Evolutionary conservation across 2,329 filamentous ascomycete genomes (phyloP), one percentile per base, ranked within the genome.

Genomic region (Ampelomyces quisqualis): DNA sequence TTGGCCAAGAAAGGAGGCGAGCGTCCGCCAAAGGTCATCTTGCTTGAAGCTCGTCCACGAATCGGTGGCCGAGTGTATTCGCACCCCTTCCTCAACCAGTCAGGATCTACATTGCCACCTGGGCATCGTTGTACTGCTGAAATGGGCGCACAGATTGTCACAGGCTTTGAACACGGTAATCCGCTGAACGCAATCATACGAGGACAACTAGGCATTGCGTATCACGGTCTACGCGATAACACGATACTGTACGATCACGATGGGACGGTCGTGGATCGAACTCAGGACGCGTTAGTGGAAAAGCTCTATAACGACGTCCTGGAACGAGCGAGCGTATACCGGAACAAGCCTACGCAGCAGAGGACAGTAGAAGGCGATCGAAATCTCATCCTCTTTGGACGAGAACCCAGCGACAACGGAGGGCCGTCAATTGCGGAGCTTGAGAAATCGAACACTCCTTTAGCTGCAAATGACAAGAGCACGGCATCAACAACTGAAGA

Each of bases 61-160:
- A 82, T 98, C 37, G 93, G 93, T 27, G 93, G 93, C 27, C 82
- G 93, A 53, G 89, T 98, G 14, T 97, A 96, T 69, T 98, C 93
- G 38, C 89, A 85, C 62, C 80, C 79, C 32, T 67, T 84, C 45
- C 73, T 72, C 74, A 77, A 82, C 73, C 72, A 85, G 73, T 67
- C 79, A 65, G 68, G 74, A 40, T 62, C 74, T 60, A 69, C 71
- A 51, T 55, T 81, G 62, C 70, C 75, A 63, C 58, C 74, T 52
- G 63, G 75, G 69, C 80, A 77, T 65, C 79, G 70, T 35, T 86
- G 85, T 60, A 97, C 90, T 14, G 93, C 89, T 21, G 93, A 98
- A 67, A 94, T 96, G 84, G 93, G 93, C 19, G 93, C 91, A 40
- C 95, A 98, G 77, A 97, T 98, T 45, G 90, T 98, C 47, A 96